A percentile compares a stretch with the other conserved stretches of the same genome.
phyloP scores from a whole-genome alignment of 257 asterid genomes.

The Handroanthus guayacan region DNA sequence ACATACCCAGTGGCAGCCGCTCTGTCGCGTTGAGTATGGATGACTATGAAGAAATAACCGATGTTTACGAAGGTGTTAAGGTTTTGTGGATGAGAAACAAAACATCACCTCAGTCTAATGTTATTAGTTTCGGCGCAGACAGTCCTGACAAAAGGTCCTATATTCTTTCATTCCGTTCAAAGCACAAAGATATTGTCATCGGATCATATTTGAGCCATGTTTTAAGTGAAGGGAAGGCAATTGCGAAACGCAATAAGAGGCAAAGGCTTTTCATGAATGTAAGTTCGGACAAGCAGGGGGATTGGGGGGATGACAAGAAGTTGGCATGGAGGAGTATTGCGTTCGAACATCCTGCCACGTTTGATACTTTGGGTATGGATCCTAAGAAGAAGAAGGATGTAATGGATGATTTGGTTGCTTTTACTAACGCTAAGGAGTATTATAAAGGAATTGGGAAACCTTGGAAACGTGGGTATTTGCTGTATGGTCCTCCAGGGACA shows the following conservation, averaged over 20 bases:
- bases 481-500: slow-evolving; percentile 58
- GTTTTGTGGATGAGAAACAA: slow-evolving; percentile 56
- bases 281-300: no score
- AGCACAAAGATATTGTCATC: no score
- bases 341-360: slow-evolving; percentile 63
- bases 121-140: slow-evolving; percentile 47
- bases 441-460: slow-evolving; percentile 69
- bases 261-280: slow-evolving; percentile 55
- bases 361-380: slow-evolving; percentile 63
- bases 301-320: slow-evolving; percentile 41
- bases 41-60: slow-evolving; percentile 60
- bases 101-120: slow-evolving; percentile 38
- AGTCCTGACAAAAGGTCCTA: slow-evolving; percentile 43
- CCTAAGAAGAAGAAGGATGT: slow-evolving; percentile 54
- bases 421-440: slow-evolving; percentile 53
- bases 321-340: slow-evolving; percentile 58
- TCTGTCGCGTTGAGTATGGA: slow-evolving; percentile 59
- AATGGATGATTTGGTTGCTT: slow-evolving; percentile 47
- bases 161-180: no score
- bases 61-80: slow-evolving; percentile 47
- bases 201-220: no score
- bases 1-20: slow-evolving; percentile 44
- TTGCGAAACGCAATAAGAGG: neutral
- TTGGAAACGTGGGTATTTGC: slow-evolving; percentile 67
- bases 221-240: no score